These are phyloP conservation scores for Metschnikowia kofuensis DNA, from an alignment of 805 yeast genomes.

Conservation along the genomic window DNA sequence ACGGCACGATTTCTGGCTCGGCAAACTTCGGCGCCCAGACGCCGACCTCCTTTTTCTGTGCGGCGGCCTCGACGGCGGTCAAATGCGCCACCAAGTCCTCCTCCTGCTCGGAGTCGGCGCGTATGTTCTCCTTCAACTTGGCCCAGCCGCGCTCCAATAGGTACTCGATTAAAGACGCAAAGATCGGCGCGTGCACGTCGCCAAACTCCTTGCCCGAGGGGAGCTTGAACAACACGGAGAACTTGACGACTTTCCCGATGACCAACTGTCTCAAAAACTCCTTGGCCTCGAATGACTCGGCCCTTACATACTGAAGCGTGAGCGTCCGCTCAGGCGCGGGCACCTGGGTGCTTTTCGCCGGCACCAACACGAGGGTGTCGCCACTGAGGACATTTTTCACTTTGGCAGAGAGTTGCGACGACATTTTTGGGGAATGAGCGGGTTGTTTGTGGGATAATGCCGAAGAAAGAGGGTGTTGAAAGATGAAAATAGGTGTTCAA, in stretches of 20 bases:
- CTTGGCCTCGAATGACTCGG: conserved; percentile 57
- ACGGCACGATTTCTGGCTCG: conserved; percentile 21
- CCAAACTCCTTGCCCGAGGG: conserved; percentile 66
- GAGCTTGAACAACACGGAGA: conserved; percentile 53
- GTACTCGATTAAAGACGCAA: conserved; percentile 55
- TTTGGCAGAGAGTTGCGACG: conserved; percentile 41
- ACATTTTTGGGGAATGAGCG: background rate
- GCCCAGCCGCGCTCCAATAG: conserved; percentile 58
- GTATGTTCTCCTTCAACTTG: conserved; percentile 54
- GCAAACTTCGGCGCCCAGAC: conserved; percentile 43
- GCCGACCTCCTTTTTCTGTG: conserved; percentile 51
- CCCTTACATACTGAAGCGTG: conserved; percentile 62
- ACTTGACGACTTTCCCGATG: conserved; percentile 63
- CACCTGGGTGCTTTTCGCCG: conserved; percentile 40
- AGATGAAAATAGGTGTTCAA: too few species aligned
- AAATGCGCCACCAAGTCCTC: conserved; percentile 38
- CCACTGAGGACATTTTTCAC: conserved; percentile 71
- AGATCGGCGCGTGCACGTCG: conserved; percentile 62
- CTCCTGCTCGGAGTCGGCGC: conserved; percentile 35
- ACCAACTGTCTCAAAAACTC: conserved; percentile 60
- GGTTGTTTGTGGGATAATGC: background rate
- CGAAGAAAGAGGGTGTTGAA: background rate
- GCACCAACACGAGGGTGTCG: conserved; percentile 63
- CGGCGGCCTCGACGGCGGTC: conserved; percentile 45
- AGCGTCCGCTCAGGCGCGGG: conserved; percentile 56